Base-by-base conservation (phyloP, 805 yeast genomes). In the Monosporozyma yasuniensis region DNA sequence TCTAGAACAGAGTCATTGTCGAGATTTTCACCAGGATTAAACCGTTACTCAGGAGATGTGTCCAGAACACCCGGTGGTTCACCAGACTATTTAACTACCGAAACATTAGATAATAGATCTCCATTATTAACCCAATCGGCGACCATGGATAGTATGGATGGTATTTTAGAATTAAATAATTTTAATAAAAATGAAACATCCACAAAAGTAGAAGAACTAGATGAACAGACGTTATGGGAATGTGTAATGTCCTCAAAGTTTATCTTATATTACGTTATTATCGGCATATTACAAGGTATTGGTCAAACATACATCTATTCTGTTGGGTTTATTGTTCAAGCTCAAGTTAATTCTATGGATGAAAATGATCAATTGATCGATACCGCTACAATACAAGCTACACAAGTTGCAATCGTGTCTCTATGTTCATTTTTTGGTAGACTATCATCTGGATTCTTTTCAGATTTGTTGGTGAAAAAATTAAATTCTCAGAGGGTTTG, bases 281-380 rank as follows among this genome's bases (percentile, higher is more conserved):
- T 83, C 22, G 78, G 85, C 0, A 63, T 77, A 4, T 65, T 78
- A 42, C 77, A 82, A 59, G 83, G 87, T 1, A 70, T 80, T 42
- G 86, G 89, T 3, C 90, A 84, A 61, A 76, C 79, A 64, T 85
- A 84, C 60, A 84, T 85, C 25, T 85, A 74, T 59, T 76, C 85
- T 2, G 81, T 85, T 34, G 95, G 95, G 0, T 84, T 80, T 58
- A 73, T 85, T n/a, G 84, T 83, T 9, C 74, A 69, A 47, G 73
- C 77, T 0, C 75, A 73, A 53, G 64, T 68, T 11, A 66, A 58
- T 54, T 61, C 70, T 1, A 53, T 54, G 49, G 22, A 28, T 14
- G 16, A 19, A 14, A 21, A 8, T 18, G 21, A 43, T 12, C 55
- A 54, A 5, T 52, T 53, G 16, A 18, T 19, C 6, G 44, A 47